phyloP scores from a whole-genome alignment of 2,329 filamentous ascomycete genomes.

The Penicillium fuscoglaucum region DNA sequence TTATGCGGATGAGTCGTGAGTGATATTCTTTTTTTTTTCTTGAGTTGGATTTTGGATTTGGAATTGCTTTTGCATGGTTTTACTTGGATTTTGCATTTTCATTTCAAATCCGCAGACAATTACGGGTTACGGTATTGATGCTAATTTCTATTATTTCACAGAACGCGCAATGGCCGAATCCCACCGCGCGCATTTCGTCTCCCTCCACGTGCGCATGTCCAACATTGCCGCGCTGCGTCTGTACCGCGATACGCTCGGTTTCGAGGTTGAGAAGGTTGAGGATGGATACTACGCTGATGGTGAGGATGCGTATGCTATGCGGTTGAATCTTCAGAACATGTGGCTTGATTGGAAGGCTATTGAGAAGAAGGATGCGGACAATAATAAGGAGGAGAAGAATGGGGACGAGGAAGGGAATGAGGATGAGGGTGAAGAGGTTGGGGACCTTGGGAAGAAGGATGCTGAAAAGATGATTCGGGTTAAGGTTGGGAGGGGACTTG shows the following conservation, averaged over 20 bases:
- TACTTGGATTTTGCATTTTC: too few species aligned
- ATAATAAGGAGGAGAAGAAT: conserved; percentile 31
- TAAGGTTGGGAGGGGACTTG: conserved; percentile 76
- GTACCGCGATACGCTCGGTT: conserved; percentile 89
- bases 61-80: too few species aligned
- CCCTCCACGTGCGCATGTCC: conserved; percentile 90
- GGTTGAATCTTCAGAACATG: conserved; percentile 68
- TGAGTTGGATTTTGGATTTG: conserved; percentile 3
- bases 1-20: conserved; percentile 94
- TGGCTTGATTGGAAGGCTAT: conserved; percentile 52
- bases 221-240: conserved; percentile 89
- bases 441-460: conserved; percentile 59
- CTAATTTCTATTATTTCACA: conserved; percentile 36
- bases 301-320: conserved; percentile 94
- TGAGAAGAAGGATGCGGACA: conserved; percentile 40
- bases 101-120: neutral
- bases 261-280: conserved; percentile 72
- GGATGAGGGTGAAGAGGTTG: conserved; percentile 71
- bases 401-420: conserved; percentile 33
- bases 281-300: conserved; percentile 78
- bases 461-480: conserved; percentile 73
- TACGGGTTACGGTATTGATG: too few species aligned
- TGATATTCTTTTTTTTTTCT: conserved; percentile 7
- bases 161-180: conserved; percentile 97
- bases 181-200: conserved; percentile 88